Conservation (phyloP, 768 basidiomycete genomes). For the Kwoniella heveanensis region DNA sequence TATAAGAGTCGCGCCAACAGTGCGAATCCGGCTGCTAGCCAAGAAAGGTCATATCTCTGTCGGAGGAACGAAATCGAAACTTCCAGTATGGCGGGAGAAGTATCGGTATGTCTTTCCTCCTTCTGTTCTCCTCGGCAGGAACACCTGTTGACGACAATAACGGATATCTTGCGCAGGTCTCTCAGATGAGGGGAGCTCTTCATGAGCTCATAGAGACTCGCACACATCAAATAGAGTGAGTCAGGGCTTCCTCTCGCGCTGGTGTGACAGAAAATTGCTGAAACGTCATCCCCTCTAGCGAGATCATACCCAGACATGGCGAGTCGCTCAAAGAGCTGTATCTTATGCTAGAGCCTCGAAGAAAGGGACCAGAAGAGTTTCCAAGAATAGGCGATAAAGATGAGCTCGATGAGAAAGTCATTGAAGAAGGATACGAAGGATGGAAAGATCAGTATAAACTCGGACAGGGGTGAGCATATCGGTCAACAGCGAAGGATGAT, state of each 20-base stretch:
- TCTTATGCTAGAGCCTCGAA: constrained; percentile 24
- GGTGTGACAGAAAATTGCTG: not conserved
- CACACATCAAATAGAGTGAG: constrained; percentile 32
- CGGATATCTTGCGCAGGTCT: constrained; percentile 13
- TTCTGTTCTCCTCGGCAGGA: not conserved
- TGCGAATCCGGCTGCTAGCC: not conserved
- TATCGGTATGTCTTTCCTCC: constrained; percentile 17
- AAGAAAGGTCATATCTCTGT: not conserved
- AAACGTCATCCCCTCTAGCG: constrained; percentile 5
- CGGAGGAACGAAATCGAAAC: not conserved
- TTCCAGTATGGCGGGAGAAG: constrained; percentile 16
- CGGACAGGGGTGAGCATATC: constrained; percentile 41
- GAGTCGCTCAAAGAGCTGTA: constrained; percentile 30
- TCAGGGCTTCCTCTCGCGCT: not conserved
- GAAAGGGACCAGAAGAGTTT: constrained; percentile 19
- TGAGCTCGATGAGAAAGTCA: constrained; percentile 15
- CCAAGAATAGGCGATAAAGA: constrained; percentile 37
- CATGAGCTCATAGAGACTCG: constrained; percentile 24
- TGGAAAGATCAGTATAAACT: constrained; percentile 43
- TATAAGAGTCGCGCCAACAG: not conserved
- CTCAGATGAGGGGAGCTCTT: constrained; percentile 31
- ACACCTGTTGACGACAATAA: not conserved
- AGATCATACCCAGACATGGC: constrained; percentile 33
- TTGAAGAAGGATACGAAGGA: constrained; percentile 29
- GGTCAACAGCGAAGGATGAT: not conserved